Conservation (phyloP, 2,329 filamentous ascomycete species). For the Neonectria ditissima region DNA sequence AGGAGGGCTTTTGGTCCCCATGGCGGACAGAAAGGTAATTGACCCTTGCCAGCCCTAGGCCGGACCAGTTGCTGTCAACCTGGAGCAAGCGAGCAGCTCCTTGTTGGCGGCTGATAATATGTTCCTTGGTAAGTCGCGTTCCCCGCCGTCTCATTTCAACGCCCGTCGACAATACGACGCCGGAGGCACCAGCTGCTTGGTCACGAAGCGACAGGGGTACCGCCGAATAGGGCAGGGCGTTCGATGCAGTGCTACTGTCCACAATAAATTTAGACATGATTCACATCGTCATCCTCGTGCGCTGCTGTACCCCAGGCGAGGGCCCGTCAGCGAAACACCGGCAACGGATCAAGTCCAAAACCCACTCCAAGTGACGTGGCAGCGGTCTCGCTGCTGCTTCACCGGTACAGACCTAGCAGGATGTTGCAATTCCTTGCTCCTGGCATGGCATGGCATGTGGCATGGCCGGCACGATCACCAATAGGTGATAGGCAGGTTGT, state of each 20-base stretch:
- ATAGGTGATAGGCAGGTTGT: constrained; percentile 3
- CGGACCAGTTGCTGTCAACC: constrained; percentile 35
- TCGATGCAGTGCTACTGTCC: constrained; percentile 34
- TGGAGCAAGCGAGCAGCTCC: constrained; percentile 32
- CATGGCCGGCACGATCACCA: constrained; percentile 1
- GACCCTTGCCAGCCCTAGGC: constrained; percentile 39
- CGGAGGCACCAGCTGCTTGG: constrained; percentile 42
- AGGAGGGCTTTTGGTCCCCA: constrained; percentile 17
- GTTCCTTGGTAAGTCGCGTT: constrained; percentile 21
- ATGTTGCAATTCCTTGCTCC: constrained; percentile 29
- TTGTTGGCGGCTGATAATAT: constrained; percentile 32
- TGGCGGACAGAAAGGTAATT: constrained; percentile 19
- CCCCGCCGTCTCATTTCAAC: constrained; percentile 32
- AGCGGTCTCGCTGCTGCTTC: constrained; percentile 27
- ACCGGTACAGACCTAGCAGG: constrained; percentile 33
- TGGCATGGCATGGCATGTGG: constrained; percentile 20
- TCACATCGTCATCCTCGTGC: constrained; percentile 34
- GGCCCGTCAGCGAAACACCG: constrained; percentile 22
- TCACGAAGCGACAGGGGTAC: constrained; percentile 39
- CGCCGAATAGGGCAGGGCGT: constrained; percentile 33
- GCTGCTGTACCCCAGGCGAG: constrained; percentile 24
- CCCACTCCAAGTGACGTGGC: constrained; percentile 39
- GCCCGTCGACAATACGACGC: constrained; percentile 36
- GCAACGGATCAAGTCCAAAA: constrained; percentile 15
- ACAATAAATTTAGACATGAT: constrained; percentile 39